phyloP scores from a whole-genome alignment of 106 monocot genomes.

The Platanthera zijinensis region DNA sequence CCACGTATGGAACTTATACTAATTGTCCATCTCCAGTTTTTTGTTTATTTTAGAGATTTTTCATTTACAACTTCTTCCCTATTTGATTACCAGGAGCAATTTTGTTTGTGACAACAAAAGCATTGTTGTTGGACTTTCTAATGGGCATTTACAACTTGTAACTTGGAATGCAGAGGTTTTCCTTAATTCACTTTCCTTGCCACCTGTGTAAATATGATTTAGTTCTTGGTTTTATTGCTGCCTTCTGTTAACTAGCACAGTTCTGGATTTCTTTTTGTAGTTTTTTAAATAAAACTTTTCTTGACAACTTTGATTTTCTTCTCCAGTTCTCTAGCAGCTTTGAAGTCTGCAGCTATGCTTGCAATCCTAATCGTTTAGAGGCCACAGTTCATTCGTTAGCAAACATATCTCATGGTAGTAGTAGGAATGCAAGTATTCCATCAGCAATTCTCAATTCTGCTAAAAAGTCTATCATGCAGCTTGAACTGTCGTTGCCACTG shows the following conservation, averaged over 20 bases:
- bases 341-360: constrained; percentile 28
- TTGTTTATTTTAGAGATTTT: background rate
- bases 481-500: constrained; percentile 64
- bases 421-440: constrained; percentile 9
- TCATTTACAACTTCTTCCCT: constrained; percentile 4
- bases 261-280: background rate
- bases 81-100: constrained; percentile 65
- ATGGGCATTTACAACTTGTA: constrained; percentile 57
- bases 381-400: constrained; percentile 12
- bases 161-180: constrained; percentile 97
- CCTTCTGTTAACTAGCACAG: background rate
- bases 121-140: constrained; percentile 72
- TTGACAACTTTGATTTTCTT: constrained; percentile 12
- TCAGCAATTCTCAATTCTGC: constrained; percentile 13
- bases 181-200: background rate
- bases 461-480: constrained; percentile 52
- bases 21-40: background rate
- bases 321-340: constrained; percentile 68
- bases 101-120: constrained; percentile 86
- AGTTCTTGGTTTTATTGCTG: background rate
- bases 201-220: background rate
- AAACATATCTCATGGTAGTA: constrained; percentile 9
- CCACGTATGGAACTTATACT: constrained; percentile 39
- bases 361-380: constrained; percentile 13
- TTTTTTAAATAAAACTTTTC: background rate